Base-by-base conservation (phyloP, 163 green algal genomes). In the Trebouxia gelatinosa region DNA sequence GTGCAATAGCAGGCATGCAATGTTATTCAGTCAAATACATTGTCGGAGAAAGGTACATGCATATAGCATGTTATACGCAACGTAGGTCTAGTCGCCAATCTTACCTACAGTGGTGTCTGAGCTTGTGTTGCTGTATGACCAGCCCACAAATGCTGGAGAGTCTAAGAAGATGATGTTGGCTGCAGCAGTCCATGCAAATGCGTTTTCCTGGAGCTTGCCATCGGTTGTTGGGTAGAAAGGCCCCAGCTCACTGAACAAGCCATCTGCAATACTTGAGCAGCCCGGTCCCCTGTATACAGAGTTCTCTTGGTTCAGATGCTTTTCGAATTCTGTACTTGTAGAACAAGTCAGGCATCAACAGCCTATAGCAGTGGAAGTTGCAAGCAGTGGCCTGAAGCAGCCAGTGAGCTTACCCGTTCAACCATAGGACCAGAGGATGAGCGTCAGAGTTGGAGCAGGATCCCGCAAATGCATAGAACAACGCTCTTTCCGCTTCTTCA, bases 241-340 rank as follows among this genome's bases (percentile, higher is more conserved):
- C 0, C 94, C 94, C 37, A 97, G 82, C 86, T 98, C 94, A 0
- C 78, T 87, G 80, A 98, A 80, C 75, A 97, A 94, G 26, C 93
- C 93, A 13, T 91, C 91, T 2, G 89, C 93, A 0, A 98, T 31
- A 46, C 85, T 93, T 34, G 86, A 94, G 87, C 93, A 97, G 50
- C 94, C 94, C 11, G 94, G 94, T 26, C 93, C 90, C 32, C 85
- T 83, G 79, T 57, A 72, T n/a, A 39, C 3, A 46, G 43, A 11
- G 48, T 5, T n/a, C n/a, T n/a, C n/a, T n/a, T n/a, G n/a, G n/a
- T n/a, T n/a, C n/a, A n/a, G n/a, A n/a, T n/a, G n/a, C n/a, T n/a
- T n/a, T n/a, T n/a, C n/a, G n/a, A n/a, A n/a, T n/a, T n/a, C n/a
- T n/a, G n/a, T n/a, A n/a, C n/a, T n/a, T n/a, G n/a, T n/a, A n/a